Percentiles rank a stretch among this genome's conserved stretches.
Evolutionary conservation across 306 rosid species (phyloP).

Genomic region (Begonia masoniana): DNA sequence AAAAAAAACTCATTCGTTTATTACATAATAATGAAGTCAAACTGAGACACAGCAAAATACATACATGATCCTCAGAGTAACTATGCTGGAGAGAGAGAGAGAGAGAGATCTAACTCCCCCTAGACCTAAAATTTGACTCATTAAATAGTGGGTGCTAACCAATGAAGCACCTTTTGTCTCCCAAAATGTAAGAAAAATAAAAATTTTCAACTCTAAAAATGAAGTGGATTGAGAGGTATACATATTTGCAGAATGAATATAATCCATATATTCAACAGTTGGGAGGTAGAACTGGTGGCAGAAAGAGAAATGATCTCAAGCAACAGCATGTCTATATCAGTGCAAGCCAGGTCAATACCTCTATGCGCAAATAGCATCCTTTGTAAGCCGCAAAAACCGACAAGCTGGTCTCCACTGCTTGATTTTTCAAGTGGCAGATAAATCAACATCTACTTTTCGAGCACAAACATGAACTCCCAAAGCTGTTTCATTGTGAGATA

Average conservation of each 20-base stretch:
- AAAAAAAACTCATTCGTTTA: too few species aligned
- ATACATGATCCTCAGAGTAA: constrained; percentile 28
- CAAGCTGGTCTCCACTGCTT: constrained; percentile 11
- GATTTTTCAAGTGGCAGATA: constrained; percentile 18
- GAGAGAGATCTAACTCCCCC: constrained; percentile 20
- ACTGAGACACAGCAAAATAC: constrained; percentile 16
- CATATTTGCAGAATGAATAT: constrained; percentile 51
- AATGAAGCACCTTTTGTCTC: background rate
- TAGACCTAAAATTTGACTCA: constrained; percentile 20
- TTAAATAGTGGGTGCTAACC: constrained; percentile 12
- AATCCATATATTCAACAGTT: constrained; percentile 34
- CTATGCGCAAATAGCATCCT: background rate
- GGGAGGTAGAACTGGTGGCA: constrained; percentile 17
- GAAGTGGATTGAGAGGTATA: constrained; percentile 26
- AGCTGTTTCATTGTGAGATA: constrained; percentile 23
- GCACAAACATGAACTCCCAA: background rate
- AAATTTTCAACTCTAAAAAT: constrained; percentile 19
- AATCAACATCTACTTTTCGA: background rate
- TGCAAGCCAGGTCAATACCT: constrained; percentile 6
- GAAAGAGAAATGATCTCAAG: constrained; percentile 11
- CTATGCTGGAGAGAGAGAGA: constrained; percentile 21
- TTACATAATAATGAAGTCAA: constrained; percentile 30
- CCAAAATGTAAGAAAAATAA: background rate
- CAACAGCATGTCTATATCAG: constrained; percentile 6
- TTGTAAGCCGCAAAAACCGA: constrained; percentile 15